A percentile compares a stretch with the other conserved stretches of the same genome.
phyloP scores from a whole-genome alignment of 176 grass and related monocot species.

The Lolium multiflorum region DNA sequence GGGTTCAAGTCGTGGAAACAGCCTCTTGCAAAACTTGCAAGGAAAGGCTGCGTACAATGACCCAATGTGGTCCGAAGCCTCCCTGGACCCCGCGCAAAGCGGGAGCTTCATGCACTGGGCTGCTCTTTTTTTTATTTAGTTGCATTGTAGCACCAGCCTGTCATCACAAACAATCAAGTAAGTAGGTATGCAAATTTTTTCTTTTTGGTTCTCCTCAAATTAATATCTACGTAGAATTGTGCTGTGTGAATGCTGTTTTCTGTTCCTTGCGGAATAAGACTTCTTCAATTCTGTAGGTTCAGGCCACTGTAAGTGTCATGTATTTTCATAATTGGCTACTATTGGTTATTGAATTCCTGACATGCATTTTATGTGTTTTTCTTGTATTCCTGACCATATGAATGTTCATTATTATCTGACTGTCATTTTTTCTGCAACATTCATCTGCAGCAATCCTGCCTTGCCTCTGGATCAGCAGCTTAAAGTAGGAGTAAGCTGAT shows the following conservation, averaged over 20 bases:
- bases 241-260: neutral
- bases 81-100: too few relatives aligned
- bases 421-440: neutral
- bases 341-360: neutral
- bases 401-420: neutral
- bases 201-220: neutral
- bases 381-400: slow-evolving; percentile 12
- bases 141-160: neutral
- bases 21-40: too few relatives aligned
- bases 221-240: neutral
- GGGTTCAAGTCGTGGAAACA: too few relatives aligned
- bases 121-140: too few relatives aligned
- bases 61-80: too few relatives aligned
- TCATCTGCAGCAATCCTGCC: slow-evolving; percentile 5
- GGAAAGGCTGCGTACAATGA: too few relatives aligned
- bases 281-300: neutral
- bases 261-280: neutral
- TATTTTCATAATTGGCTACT: neutral
- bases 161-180: neutral
- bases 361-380: neutral
- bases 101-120: too few relatives aligned
- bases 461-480: neutral
- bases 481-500: slow-evolving; percentile 44
- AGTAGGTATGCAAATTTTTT: neutral
- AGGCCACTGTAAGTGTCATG: neutral